A percentile compares a stretch with the other conserved stretches of the same genome.
Evolutionary conservation across 2,329 filamentous ascomycete species (phyloP).

Genomic region (Tolypocladium tundrense): DNA sequence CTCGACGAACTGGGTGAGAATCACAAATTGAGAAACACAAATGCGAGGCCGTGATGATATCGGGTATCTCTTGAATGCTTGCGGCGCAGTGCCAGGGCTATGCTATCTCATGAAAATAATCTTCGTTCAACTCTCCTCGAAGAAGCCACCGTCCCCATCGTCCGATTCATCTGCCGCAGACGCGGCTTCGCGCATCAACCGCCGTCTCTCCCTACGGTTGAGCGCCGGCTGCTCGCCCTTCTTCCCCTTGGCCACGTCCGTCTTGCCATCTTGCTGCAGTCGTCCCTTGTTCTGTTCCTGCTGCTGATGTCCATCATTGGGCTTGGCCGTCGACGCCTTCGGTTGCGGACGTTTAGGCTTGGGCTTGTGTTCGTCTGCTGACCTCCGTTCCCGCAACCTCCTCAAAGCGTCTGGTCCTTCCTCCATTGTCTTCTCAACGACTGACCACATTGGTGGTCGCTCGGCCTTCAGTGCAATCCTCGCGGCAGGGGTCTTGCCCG

Average conservation of each 20-base stretch:
- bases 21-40: not conserved
- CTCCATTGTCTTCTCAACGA: constrained; percentile 54
- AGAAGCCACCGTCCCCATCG: constrained; percentile 46
- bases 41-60: not conserved
- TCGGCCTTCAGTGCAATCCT: constrained; percentile 33
- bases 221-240: constrained; percentile 14
- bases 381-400: constrained; percentile 42
- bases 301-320: not conserved
- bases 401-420: constrained; percentile 42
- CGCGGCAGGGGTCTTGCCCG: constrained; percentile 27
- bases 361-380: constrained; percentile 7
- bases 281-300: not conserved
- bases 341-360: constrained; percentile 7
- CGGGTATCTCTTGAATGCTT: not conserved
- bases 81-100: not conserved
- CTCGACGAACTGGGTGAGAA: too few relatives aligned
- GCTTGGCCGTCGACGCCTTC: not conserved
- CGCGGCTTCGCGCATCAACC: constrained; percentile 22
- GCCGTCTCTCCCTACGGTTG: constrained; percentile 25
- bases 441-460: constrained; percentile 54
- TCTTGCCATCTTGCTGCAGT: constrained; percentile 9
- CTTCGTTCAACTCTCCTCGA: constrained; percentile 27
- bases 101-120: not conserved
- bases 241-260: constrained; percentile 10
- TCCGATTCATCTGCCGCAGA: constrained; percentile 26